A percentile compares a stretch with the other conserved stretches of the same genome.
Evolutionary conservation across 495 filamentous ascomycete species (phyloP).

Genomic region (Annulohypoxylon moriforme): DNA sequence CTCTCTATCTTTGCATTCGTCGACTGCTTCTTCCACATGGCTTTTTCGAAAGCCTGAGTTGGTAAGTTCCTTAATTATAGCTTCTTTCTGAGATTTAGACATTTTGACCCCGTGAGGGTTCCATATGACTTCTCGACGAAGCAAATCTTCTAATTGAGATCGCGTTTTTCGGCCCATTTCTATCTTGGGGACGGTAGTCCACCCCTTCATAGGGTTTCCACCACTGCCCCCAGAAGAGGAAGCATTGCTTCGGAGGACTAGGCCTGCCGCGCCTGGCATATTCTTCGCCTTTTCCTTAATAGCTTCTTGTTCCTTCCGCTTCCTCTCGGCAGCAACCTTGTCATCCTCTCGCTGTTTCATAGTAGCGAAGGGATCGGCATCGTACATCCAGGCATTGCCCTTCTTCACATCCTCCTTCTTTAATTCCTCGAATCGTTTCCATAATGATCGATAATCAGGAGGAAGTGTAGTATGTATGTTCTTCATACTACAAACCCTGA

Average conservation of each 20-base stretch:
- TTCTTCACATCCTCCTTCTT: conserved; percentile 80
- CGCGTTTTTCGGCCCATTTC: conserved; percentile 88
- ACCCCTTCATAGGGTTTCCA: conserved; percentile 70
- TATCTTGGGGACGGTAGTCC: conserved; percentile 86
- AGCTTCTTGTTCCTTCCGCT: conserved; percentile 70
- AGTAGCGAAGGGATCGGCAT: conserved; percentile 90
- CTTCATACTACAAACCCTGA: conserved; percentile 90
- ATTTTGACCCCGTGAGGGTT: conserved; percentile 80
- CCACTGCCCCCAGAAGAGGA: conserved; percentile 37
- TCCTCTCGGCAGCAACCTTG: conserved; percentile 76
- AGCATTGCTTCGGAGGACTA: conserved; percentile 53
- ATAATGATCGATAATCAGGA: conserved; percentile 85
- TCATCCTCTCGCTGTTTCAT: conserved; percentile 81
- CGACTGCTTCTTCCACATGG: conserved; percentile 88
- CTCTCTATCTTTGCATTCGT: conserved; percentile 89
- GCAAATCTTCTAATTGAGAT: conserved; percentile 77
- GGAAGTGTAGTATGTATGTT: conserved; percentile 94
- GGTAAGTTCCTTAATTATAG: conserved; percentile 78
- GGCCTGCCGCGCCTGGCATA: conserved; percentile 57
- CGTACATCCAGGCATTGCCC: conserved; percentile 90
- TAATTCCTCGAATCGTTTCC: conserved; percentile 86
- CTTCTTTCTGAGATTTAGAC: conserved; percentile 62
- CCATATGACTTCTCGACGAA: conserved; percentile 83
- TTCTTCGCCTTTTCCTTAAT: conserved; percentile 70
- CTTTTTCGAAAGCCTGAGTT: conserved; percentile 83